Evolutionary conservation across 2,329 filamentous ascomycete genomes (phyloP).

Genomic region (Fusarium robinianum): DNA sequence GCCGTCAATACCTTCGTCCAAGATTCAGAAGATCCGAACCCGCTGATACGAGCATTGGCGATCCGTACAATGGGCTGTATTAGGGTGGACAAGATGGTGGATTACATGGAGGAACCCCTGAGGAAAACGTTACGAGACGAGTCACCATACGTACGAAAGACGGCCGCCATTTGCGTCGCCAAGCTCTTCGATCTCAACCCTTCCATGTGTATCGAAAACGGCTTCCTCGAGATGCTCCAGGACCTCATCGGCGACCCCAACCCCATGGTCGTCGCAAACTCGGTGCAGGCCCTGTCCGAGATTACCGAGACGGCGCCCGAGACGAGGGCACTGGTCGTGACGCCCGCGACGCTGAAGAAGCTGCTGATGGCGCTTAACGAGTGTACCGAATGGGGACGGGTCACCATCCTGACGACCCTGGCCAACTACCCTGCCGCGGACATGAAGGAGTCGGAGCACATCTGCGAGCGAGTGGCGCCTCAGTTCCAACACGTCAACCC

Average conservation of each 20-base stretch:
- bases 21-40: conserved; percentile 98
- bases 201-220: conserved; percentile 91
- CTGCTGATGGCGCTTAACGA: conserved; percentile 95
- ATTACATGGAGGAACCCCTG: conserved; percentile 98
- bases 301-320: conserved; percentile 91
- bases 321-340: conserved; percentile 83
- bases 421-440: conserved; percentile 88
- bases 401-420: conserved; percentile 88
- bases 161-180: conserved; percentile 94
- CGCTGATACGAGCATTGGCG: conserved; percentile 88
- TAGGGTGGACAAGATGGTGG: conserved; percentile 98
- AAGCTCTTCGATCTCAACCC: conserved; percentile 97
- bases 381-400: conserved; percentile 97
- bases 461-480: conserved; percentile 92
- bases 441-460: conserved; percentile 95
- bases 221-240: conserved; percentile 90
- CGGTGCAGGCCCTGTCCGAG: conserved; percentile 89
- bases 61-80: conserved; percentile 99
- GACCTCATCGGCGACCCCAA: conserved; percentile 97
- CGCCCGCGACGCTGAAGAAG: conserved; percentile 85
- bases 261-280: conserved; percentile 98
- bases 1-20: conserved; percentile 99
- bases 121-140: conserved; percentile 96
- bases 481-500: conserved; percentile 99
- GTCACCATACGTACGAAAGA: conserved; percentile 97